These are phyloP conservation scores for Pythium pectinolyticum DNA, from an alignment of 352 stramenopile genomes.

Conservation along the genomic window DNA sequence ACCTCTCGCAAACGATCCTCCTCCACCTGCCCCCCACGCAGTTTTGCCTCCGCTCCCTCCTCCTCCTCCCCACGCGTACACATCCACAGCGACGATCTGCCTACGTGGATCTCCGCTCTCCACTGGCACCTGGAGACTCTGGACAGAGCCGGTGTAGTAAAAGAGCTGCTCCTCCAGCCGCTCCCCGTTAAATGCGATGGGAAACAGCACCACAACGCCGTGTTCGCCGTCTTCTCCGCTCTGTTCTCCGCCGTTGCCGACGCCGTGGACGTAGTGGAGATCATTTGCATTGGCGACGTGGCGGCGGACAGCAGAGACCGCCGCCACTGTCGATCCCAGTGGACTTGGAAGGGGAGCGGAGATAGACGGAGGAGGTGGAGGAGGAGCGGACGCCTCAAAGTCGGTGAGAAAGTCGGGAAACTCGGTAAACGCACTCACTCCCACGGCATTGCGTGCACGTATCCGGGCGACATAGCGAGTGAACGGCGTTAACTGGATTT, in stretches of 20 bases:
- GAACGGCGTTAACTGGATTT: constrained; percentile 37
- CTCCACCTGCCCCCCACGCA: constrained; percentile 53
- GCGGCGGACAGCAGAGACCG: constrained; percentile 27
- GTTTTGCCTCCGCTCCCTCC: constrained; percentile 52
- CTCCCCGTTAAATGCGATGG: constrained; percentile 45
- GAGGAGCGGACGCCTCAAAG: constrained; percentile 16
- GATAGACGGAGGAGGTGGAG: constrained; percentile 13
- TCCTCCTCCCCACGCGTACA: constrained; percentile 80
- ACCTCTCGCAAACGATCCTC: constrained; percentile 68
- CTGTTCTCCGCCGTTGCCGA: constrained; percentile 42
- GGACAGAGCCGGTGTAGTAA: constrained; percentile 38
- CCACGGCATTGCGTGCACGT: constrained; percentile 33
- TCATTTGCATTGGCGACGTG: constrained; percentile 47
- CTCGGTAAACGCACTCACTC: constrained; percentile 29
- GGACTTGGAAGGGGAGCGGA: neutral
- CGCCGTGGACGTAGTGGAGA: constrained; percentile 61
- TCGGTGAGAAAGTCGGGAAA: constrained; percentile 45
- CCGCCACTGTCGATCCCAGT: constrained; percentile 4
- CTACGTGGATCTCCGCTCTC: constrained; percentile 20
- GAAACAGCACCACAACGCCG: constrained; percentile 63
- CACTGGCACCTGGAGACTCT: constrained; percentile 36
- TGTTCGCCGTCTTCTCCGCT: constrained; percentile 38
- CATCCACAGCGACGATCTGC: constrained; percentile 61
- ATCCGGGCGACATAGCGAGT: constrained; percentile 47
- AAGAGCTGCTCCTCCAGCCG: constrained; percentile 41